A percentile compares a stretch with the other conserved stretches of the same genome.
Conservation (phyloP, 371 early-diverging fungal species). For the Dichotomocladium elegans region DNA sequence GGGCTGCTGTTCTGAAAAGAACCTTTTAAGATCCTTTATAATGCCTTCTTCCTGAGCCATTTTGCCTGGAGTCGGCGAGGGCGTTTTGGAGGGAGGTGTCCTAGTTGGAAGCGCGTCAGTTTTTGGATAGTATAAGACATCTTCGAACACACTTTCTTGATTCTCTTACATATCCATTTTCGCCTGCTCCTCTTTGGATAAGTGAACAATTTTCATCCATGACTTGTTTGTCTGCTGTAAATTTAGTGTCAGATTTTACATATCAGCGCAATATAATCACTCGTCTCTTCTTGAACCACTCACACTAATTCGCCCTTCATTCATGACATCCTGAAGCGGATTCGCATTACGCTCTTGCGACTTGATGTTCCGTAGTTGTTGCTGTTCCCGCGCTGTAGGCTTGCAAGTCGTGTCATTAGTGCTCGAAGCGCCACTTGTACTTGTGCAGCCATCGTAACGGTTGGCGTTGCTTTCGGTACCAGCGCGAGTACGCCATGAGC, state of each 20-base stretch:
- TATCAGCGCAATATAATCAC: neutral
- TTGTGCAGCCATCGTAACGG: too few species aligned
- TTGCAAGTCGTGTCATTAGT: too few species aligned
- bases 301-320: conserved; percentile 2
- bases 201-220: conserved; percentile 63
- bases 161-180: conserved; percentile 40
- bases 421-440: too few species aligned
- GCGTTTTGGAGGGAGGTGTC: conserved; percentile 7
- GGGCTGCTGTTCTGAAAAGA: conserved; percentile 34
- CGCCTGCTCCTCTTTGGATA: conserved; percentile 61
- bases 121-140: too few species aligned
- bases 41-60: conserved; percentile 41
- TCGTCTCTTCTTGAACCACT: neutral
- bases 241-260: neutral
- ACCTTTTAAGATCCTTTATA: conserved; percentile 42
- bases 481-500: conserved; percentile 12
- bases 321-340: conserved; percentile 1
- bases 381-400: too few species aligned
- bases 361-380: too few species aligned
- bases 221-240: conserved; percentile 42
- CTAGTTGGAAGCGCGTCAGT: neutral
- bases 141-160: neutral
- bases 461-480: neutral
- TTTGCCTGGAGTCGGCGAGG: conserved; percentile 18
- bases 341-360: neutral